phyloP scores from a whole-genome alignment of 108 stramenopile species.

The Nitzschia sp. region DNA sequence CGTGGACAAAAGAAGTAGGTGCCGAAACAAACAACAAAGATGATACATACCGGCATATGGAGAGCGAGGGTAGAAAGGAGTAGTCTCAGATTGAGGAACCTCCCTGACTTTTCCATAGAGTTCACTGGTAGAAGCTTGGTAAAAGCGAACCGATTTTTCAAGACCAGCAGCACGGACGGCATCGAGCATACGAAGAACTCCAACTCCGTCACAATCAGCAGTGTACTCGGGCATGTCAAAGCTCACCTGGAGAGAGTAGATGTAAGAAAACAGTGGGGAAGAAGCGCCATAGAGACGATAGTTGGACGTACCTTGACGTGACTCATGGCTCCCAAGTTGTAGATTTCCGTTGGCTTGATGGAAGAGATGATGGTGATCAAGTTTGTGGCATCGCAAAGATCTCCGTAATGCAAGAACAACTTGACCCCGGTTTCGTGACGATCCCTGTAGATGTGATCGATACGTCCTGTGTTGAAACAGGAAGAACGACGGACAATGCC shows the following conservation, averaged over 20 bases:
- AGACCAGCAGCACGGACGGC: constrained; percentile 93
- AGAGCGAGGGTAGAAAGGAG: constrained; percentile 99
- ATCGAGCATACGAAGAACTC: constrained; percentile 97
- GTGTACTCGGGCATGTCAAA: constrained; percentile 99
- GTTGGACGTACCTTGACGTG: constrained; percentile 86
- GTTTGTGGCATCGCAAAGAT: constrained; percentile 97
- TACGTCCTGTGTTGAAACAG: constrained; percentile 98
- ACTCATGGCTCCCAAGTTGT: constrained; percentile 99
- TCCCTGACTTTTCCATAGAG: constrained; percentile 98
- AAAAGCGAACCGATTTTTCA: constrained; percentile 82
- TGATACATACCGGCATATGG: constrained; percentile 84
- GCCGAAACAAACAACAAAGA: not conserved
- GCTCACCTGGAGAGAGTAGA: constrained; percentile 32
- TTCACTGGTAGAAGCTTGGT: constrained; percentile 98
- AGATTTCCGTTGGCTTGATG: constrained; percentile 92
- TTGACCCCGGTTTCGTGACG: constrained; percentile 93
- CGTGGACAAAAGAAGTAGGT: not conserved
- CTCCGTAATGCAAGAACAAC: constrained; percentile 98
- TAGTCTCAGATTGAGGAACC: constrained; percentile 97
- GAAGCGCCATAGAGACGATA: not conserved
- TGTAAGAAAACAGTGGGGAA: not conserved
- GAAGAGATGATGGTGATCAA: constrained; percentile 89
- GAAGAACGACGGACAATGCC: constrained; percentile 98
- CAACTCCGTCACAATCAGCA: constrained; percentile 97
- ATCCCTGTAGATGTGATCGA: constrained; percentile 97